These are phyloP conservation scores for Candida ipomoeae DNA, from an alignment of 805 yeast species.

Conservation along the genomic window DNA sequence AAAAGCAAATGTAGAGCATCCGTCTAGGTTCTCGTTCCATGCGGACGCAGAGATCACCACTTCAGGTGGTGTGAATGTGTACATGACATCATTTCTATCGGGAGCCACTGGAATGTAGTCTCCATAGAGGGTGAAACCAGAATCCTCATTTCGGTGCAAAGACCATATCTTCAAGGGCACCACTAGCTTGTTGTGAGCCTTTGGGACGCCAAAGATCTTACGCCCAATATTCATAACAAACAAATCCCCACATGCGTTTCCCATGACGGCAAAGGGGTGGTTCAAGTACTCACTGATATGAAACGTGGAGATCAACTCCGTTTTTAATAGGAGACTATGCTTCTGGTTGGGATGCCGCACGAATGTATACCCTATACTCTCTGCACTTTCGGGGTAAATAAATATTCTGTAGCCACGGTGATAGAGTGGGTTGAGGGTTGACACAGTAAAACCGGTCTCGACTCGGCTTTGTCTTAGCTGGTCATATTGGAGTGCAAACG, in stretches of 20 bases:
- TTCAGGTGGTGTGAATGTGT: constrained; percentile 44
- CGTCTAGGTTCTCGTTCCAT: constrained; percentile 51
- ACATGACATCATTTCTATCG: constrained; percentile 25
- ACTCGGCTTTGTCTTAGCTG: constrained; percentile 28
- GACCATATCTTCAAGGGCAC: constrained; percentile 40
- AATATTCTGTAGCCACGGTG: constrained; percentile 26
- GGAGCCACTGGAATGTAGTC: constrained; percentile 28
- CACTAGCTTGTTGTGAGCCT: constrained; percentile 35
- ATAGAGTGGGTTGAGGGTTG: constrained; percentile 26
- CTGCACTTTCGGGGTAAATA: constrained; percentile 25
- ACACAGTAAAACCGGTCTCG: constrained; percentile 22
- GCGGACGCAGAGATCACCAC: constrained; percentile 46
- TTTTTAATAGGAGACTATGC: constrained; percentile 26
- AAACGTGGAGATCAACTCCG: constrained; percentile 29
- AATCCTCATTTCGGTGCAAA: constrained; percentile 11
- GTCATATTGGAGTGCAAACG: constrained; percentile 16
- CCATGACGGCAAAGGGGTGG: constrained; percentile 36
- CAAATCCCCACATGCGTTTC: constrained; percentile 35
- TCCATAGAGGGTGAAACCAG: constrained; percentile 19
- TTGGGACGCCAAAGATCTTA: constrained; percentile 32
- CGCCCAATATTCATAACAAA: constrained; percentile 35
- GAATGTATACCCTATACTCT: constrained; percentile 27
- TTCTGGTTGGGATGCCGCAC: constrained; percentile 34
- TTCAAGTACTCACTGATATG: constrained; percentile 30
- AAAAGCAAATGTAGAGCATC: constrained; percentile 50